Conservation (phyloP, 2,329 filamentous ascomycete genomes). For the Chaetomiaceae sp. region DNA sequence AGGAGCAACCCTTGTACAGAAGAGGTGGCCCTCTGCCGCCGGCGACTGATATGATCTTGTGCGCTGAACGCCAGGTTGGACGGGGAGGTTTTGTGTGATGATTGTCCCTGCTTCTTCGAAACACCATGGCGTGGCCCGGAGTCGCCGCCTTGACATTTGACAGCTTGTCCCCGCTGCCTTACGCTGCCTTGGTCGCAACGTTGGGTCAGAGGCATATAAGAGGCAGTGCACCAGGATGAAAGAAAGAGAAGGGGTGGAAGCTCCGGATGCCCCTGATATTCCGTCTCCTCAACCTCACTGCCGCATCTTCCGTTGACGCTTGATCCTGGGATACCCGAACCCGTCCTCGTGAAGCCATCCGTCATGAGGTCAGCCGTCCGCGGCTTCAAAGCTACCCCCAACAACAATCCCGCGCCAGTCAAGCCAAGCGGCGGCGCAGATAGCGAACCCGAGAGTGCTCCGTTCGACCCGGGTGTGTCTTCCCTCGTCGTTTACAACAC, state of each 20-base stretch:
- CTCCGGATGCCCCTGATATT: not conserved
- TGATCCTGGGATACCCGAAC: too few relatives aligned
- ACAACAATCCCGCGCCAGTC: not conserved
- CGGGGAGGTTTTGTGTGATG: constrained; percentile 1
- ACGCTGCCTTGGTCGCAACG: not conserved
- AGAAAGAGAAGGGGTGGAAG: not conserved
- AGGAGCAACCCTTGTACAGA: not conserved
- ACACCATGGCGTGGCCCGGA: not conserved
- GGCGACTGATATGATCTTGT: not conserved
- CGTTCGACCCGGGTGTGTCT: constrained; percentile 2
- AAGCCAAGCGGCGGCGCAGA: not conserved
- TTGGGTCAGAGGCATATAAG: not conserved
- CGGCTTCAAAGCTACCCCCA: not conserved
- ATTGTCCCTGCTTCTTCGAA: not conserved
- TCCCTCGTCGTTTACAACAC: too few relatives aligned
- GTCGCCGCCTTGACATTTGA: not conserved
- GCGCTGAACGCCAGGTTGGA: constrained; percentile 2
- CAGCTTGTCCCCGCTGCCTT: not conserved
- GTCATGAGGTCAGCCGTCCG: not conserved
- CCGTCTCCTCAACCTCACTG: not conserved
- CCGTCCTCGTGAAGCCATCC: not conserved
- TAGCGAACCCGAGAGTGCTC: not conserved
- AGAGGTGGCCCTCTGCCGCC: not conserved
- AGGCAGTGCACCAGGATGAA: not conserved
- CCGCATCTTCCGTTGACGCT: too few relatives aligned